Conservation (phyloP, 805 yeast genomes). For the Ogataea sp. region DNA sequence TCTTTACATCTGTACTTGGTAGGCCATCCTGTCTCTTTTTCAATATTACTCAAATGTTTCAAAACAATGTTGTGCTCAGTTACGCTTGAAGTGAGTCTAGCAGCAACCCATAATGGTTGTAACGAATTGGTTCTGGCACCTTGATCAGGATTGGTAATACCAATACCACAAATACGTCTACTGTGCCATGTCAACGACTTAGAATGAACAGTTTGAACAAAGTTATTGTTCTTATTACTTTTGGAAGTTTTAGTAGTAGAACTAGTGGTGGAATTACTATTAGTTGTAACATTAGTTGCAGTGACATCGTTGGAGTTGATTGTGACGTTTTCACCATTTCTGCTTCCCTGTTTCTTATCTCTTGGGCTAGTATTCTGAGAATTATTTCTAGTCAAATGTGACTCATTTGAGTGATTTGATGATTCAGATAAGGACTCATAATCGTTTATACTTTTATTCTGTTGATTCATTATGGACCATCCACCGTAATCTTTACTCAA, state of each 20-base stretch:
- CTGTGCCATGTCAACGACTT: constrained; percentile 28
- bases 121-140: constrained; percentile 19
- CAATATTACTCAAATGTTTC: constrained; percentile 12
- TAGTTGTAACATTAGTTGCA: too few species aligned
- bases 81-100: constrained; percentile 16
- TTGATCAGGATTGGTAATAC: constrained; percentile 21
- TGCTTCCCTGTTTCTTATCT: too few species aligned
- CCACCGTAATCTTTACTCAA: too few species aligned
- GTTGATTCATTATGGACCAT: too few species aligned
- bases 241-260: too few species aligned
- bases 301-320: too few species aligned
- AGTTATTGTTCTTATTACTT: background rate
- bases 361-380: too few species aligned
- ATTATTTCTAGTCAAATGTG: background rate
- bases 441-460: background rate
- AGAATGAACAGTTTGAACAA: background rate
- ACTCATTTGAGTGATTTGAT: background rate
- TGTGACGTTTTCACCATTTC: too few species aligned
- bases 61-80: constrained; percentile 17
- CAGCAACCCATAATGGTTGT: constrained; percentile 21
- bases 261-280: too few species aligned
- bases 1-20: constrained; percentile 13
- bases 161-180: constrained; percentile 27
- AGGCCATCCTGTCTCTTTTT: constrained; percentile 18
- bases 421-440: background rate